Conservation (phyloP, 352 stramenopile species). For the Pilasporangium apinafurcum region DNA sequence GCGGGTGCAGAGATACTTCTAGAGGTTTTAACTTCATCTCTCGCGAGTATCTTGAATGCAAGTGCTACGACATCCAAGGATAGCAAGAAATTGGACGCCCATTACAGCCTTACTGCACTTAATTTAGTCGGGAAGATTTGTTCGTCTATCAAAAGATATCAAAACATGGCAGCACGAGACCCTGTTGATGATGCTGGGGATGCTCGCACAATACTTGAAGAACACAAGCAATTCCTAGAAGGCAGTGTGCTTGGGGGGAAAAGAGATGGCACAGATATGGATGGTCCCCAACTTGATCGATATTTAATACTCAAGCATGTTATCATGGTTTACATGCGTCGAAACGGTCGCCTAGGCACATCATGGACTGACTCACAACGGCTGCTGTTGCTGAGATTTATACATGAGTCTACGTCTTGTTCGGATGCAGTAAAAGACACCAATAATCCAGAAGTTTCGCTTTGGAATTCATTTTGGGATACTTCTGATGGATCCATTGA, state of each 20-base stretch:
- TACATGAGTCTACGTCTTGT: conserved; percentile 16
- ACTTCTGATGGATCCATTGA: conserved; percentile 17
- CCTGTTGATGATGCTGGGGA: conserved; percentile 38
- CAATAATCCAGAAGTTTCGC: conserved; percentile 8
- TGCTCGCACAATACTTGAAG: conserved; percentile 28
- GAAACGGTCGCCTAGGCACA: conserved; percentile 14
- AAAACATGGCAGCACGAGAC: conserved; percentile 26
- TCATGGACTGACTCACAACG: conserved; percentile 35
- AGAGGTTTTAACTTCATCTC: conserved; percentile 53
- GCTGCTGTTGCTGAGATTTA: conserved; percentile 53
- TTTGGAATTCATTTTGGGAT: conserved; percentile 55
- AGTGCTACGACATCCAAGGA: conserved; percentile 54
- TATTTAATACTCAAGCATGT: conserved; percentile 56
- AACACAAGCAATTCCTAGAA: conserved; percentile 35
- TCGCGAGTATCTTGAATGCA: conserved; percentile 58
- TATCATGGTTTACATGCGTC: conserved; percentile 45
- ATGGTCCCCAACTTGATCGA: background rate
- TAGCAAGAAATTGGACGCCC: conserved; percentile 55
- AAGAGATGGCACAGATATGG: background rate
- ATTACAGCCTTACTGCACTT: conserved; percentile 59
- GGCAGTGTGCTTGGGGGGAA: conserved; percentile 9
- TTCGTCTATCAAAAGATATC: conserved; percentile 54
- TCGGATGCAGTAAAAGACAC: background rate
- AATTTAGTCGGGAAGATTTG: conserved; percentile 77
- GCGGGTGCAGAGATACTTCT: conserved; percentile 65